Evolutionary conservation across 2,329 filamentous ascomycete species (phyloP).

Genomic region (Hypoxylon sp.): DNA sequence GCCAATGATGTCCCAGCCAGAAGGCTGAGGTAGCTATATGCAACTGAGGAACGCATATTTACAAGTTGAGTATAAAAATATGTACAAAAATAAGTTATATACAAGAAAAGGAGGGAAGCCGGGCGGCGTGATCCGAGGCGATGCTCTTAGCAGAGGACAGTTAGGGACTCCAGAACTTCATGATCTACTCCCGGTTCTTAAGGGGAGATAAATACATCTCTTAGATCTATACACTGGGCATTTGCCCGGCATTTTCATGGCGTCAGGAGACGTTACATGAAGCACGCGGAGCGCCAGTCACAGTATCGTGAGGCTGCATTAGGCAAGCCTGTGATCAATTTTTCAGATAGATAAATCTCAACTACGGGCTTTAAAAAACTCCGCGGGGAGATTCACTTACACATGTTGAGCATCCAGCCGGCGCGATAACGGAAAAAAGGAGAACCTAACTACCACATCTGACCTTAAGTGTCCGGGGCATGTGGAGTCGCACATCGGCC

Average conservation of each 20-base stretch:
- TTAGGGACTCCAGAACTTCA: conserved; percentile 15
- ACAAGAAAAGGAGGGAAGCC: conserved; percentile 40
- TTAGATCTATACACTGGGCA: conserved; percentile 3
- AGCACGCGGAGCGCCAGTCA: conserved; percentile 30
- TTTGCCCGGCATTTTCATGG: conserved; percentile 8
- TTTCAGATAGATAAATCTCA: conserved; percentile 21
- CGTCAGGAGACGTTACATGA: conserved; percentile 46
- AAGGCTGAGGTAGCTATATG: conserved; percentile 38
- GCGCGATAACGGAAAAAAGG: conserved; percentile 32
- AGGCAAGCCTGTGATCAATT: conserved; percentile 29
- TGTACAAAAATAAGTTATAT: conserved; percentile 41
- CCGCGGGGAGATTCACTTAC: conserved; percentile 17
- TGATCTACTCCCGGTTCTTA: conserved; percentile 37
- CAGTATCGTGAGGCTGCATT: conserved; percentile 25
- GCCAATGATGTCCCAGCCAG: conserved; percentile 39
- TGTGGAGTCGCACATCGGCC: conserved; percentile 35
- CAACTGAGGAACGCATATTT: conserved; percentile 40
- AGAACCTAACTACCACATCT: conserved; percentile 33
- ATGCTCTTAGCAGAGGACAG: conserved; percentile 28
- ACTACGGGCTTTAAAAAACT: conserved; percentile 15
- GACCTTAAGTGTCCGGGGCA: conserved; percentile 25
- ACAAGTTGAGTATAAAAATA: conserved; percentile 34
- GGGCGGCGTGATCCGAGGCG: conserved; percentile 22
- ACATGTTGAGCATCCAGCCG: conserved; percentile 35
- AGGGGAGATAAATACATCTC: conserved; percentile 15